Percentiles rank a stretch among this genome's conserved stretches.
phyloP scores from a whole-genome alignment of 2,329 filamentous ascomycete genomes.

The Colletotrichum zoysiae region DNA sequence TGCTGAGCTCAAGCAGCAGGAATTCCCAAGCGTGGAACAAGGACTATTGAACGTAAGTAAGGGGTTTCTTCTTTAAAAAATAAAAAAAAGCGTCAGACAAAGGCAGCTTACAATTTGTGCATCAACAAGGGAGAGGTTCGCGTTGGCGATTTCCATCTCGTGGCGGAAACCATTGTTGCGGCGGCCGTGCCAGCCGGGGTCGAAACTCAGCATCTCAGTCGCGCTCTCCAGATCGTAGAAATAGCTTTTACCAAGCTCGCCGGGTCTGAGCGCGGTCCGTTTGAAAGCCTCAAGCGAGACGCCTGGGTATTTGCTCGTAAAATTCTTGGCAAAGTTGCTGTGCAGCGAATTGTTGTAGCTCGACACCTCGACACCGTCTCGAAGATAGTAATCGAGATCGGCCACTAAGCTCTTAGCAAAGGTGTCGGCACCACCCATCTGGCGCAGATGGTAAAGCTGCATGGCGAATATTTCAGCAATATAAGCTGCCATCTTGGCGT shows the following conservation, averaged over 20 bases:
- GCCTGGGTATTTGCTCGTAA: slow-evolving; percentile 80
- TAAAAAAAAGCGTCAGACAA: background rate
- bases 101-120: slow-evolving; percentile 79
- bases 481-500: slow-evolving; percentile 81
- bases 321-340: slow-evolving; percentile 85
- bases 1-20: slow-evolving; percentile 85
- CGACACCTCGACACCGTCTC: slow-evolving; percentile 82
- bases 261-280: slow-evolving; percentile 74
- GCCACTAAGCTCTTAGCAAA: slow-evolving; percentile 79
- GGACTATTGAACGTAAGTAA: slow-evolving; percentile 63
- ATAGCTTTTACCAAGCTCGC: slow-evolving; percentile 79
- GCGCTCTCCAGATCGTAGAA: slow-evolving; percentile 87
- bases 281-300: slow-evolving; percentile 85
- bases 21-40: slow-evolving; percentile 93
- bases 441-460: slow-evolving; percentile 87
- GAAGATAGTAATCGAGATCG: slow-evolving; percentile 82
- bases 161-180: slow-evolving; percentile 79
- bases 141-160: slow-evolving; percentile 89
- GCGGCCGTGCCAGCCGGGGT: slow-evolving; percentile 80
- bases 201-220: slow-evolving; percentile 79
- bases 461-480: slow-evolving; percentile 91
- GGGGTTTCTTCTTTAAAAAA: background rate
- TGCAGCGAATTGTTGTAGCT: slow-evolving; percentile 92
- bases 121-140: slow-evolving; percentile 92
- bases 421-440: slow-evolving; percentile 74